phyloP scores from a whole-genome alignment of 2,329 filamentous ascomycete species.

The Shiraia sp. region DNA sequence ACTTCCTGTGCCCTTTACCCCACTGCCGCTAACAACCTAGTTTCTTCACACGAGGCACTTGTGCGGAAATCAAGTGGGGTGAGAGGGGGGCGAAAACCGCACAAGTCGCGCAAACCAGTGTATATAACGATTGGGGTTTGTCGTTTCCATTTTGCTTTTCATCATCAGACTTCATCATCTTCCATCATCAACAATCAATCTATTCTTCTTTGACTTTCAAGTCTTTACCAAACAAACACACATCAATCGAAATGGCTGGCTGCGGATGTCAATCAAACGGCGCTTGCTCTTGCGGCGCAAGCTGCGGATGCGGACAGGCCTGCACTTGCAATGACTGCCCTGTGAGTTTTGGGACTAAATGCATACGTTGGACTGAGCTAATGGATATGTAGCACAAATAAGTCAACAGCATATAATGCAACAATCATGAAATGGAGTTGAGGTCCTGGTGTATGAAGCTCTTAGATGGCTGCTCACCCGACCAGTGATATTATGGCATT shows the following conservation, averaged over 20 bases:
- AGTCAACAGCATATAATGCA: not conserved
- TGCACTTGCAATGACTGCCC: slow-evolving; percentile 18
- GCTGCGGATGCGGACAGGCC: slow-evolving; percentile 14
- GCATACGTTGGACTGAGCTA: not conserved
- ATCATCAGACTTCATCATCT: slow-evolving; percentile 6
- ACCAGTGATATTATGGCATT: too few species aligned
- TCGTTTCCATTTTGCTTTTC: not conserved
- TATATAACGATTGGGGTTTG: slow-evolving; percentile 13
- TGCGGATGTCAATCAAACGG: slow-evolving; percentile 8
- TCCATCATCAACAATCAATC: not conserved
- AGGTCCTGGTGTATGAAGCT: too few species aligned
- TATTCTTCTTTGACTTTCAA: not conserved
- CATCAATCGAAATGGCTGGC: slow-evolving; percentile 11
- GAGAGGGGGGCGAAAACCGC: too few species aligned
- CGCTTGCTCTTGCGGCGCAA: slow-evolving; percentile 3
- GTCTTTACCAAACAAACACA: slow-evolving; percentile 4
- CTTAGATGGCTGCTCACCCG: too few species aligned
- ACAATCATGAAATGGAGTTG: too few species aligned
- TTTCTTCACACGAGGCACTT: too few species aligned
- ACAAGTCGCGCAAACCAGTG: slow-evolving; percentile 2
- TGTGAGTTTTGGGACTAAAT: slow-evolving; percentile 12
- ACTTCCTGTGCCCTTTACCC: too few species aligned
- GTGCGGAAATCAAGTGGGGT: too few species aligned
- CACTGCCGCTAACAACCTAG: too few species aligned
- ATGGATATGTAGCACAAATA: slow-evolving; percentile 1